A percentile compares a stretch with the other conserved stretches of the same genome.
These are phyloP conservation scores for Amanita subjunquillea DNA, from an alignment of 768 basidiomycete genomes.

Conservation along the genomic window DNA sequence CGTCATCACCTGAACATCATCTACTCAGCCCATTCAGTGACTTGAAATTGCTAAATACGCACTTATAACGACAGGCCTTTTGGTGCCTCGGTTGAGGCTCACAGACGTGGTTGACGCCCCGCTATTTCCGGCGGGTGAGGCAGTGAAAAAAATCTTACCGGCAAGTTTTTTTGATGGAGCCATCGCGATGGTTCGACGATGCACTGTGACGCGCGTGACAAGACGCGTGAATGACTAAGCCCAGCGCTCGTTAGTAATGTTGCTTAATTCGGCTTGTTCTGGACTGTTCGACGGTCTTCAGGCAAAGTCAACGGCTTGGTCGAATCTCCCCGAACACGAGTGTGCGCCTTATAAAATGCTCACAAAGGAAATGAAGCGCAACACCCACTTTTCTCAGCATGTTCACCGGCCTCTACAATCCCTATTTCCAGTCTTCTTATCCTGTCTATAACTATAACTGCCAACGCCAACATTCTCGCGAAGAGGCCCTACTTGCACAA, in stretches of 20 bases:
- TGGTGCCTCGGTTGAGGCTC: neutral
- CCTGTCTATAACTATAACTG: conserved; percentile 10
- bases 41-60: neutral
- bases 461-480: conserved; percentile 12
- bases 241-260: no score
- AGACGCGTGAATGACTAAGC: neutral
- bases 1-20: neutral
- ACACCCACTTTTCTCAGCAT: neutral
- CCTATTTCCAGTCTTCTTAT: conserved; percentile 17
- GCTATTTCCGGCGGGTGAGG: neutral
- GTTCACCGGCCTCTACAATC: conserved; percentile 15
- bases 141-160: neutral
- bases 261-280: neutral
- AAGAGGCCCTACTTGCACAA: conserved; percentile 21
- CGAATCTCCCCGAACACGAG: neutral
- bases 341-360: neutral
- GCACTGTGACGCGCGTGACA: neutral
- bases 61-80: conserved; percentile 1
- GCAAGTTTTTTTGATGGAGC: neutral
- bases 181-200: no score
- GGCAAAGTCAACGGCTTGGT: neutral
- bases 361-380: neutral
- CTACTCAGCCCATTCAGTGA: neutral
- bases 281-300: neutral
- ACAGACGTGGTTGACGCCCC: neutral